phyloP scores from a whole-genome alignment of 2,329 filamentous ascomycete species.

The Trichocomaceae sp. region DNA sequence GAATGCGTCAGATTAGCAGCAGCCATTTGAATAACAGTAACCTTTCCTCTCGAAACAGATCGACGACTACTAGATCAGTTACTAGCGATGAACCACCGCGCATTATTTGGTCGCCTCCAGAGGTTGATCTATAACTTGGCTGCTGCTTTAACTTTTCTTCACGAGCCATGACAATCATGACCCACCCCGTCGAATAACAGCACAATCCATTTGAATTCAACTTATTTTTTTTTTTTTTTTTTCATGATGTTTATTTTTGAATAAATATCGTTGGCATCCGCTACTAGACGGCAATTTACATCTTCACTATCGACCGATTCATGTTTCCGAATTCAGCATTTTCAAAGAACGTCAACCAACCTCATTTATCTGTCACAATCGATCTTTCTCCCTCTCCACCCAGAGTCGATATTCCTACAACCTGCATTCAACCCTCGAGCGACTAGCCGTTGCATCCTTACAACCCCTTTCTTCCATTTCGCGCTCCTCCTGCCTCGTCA shows the following conservation, averaged over 20 bases:
- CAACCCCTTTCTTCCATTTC: background rate
- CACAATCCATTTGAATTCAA: background rate
- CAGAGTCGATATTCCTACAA: background rate
- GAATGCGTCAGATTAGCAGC: constrained; percentile 10
- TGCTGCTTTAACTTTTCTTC: background rate
- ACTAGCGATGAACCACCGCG: constrained; percentile 28
- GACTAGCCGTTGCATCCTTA: background rate
- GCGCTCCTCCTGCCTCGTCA: too few species aligned
- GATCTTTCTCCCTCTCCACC: background rate
- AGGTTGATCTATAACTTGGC: constrained; percentile 24
- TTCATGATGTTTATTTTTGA: background rate
- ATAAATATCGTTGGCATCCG: background rate
- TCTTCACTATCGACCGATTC: background rate
- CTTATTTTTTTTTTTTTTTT: too few species aligned
- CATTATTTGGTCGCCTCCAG: constrained; percentile 33
- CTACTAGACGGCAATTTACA: background rate
- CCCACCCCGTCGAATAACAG: background rate
- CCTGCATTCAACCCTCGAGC: background rate
- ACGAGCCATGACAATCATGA: background rate
- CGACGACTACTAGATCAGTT: constrained; percentile 22
- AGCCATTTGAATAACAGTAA: constrained; percentile 13
- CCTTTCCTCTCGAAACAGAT: constrained; percentile 23
- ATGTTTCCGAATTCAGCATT: background rate
- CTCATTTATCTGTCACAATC: background rate
- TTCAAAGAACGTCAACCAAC: background rate